These are phyloP conservation scores for Penicillium pancosmium DNA, from an alignment of 495 filamentous ascomycete species.

Conservation along the genomic window DNA sequence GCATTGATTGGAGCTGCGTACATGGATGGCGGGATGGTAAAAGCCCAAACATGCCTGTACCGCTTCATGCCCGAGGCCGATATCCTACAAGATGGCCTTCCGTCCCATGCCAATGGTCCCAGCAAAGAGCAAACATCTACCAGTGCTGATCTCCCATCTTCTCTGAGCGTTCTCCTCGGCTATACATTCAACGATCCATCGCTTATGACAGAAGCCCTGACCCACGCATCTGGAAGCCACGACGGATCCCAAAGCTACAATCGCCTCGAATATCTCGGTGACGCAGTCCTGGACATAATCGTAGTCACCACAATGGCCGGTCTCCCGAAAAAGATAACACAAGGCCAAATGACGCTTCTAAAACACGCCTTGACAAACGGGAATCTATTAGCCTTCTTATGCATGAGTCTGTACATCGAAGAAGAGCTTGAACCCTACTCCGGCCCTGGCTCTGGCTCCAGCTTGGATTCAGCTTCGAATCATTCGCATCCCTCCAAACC, in stretches of 20 bases:
- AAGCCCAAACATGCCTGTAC: constrained; percentile 65
- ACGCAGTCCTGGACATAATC: constrained; percentile 81
- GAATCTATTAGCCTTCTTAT: constrained; percentile 84
- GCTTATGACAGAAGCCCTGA: constrained; percentile 82
- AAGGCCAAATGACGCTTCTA: constrained; percentile 71
- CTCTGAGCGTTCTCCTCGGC: constrained; percentile 25
- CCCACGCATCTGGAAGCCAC: constrained; percentile 71
- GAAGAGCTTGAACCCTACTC: neutral
- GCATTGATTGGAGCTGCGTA: constrained; percentile 80
- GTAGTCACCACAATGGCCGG: constrained; percentile 60
- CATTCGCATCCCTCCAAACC: neutral
- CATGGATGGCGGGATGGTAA: constrained; percentile 63
- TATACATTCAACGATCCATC: constrained; percentile 72
- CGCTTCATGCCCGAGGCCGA: constrained; percentile 65
- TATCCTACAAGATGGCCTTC: constrained; percentile 16
- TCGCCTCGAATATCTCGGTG: constrained; percentile 88
- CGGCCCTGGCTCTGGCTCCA: neutral
- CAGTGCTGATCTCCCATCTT: too few species aligned
- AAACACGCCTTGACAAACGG: constrained; percentile 81
- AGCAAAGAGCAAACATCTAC: too few species aligned
- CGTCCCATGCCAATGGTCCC: neutral
- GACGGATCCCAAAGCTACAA: constrained; percentile 69
- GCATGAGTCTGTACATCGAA: constrained; percentile 48
- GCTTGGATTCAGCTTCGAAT: neutral
- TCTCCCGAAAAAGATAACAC: constrained; percentile 49